A percentile compares a stretch with the other conserved stretches of the same genome.
Conservation (phyloP, 441 rosid species). For the Pelargonium fulgidum region DNA sequence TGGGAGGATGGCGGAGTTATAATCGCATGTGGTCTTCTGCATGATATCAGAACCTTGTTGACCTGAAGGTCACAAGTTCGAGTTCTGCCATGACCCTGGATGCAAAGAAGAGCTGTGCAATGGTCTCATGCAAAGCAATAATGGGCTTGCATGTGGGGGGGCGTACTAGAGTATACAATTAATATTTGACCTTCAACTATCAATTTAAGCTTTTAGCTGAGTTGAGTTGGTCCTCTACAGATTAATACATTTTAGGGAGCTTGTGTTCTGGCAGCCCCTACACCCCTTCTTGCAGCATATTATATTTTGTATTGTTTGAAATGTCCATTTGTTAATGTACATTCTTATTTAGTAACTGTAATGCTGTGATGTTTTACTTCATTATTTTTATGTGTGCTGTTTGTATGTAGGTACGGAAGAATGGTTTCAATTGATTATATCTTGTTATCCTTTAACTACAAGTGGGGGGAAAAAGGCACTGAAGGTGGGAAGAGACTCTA, state of each 20-base stretch:
- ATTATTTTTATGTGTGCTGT: constrained; percentile 13
- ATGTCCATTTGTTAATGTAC: constrained; percentile 8
- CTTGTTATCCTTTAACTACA: constrained; percentile 70
- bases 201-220: no score
- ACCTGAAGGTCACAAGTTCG: no score
- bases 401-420: constrained; percentile 63
- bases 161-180: no score
- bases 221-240: no score
- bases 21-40: not conserved
- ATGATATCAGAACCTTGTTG: no score
- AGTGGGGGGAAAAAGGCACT: constrained; percentile 36
- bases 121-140: no score
- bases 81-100: no score
- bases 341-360: not conserved
- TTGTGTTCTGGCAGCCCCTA: not conserved
- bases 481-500: constrained; percentile 49
- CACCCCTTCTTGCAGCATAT: not conserved
- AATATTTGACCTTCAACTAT: no score
- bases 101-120: no score
- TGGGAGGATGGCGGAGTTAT: not conserved
- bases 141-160: no score
- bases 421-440: constrained; percentile 74
- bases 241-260: not conserved
- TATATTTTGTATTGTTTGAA: not conserved
- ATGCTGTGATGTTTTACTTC: not conserved